Evolutionary conservation across 148 eudicot genomes (phyloP).

Genomic region (Rheum nobile): DNA sequence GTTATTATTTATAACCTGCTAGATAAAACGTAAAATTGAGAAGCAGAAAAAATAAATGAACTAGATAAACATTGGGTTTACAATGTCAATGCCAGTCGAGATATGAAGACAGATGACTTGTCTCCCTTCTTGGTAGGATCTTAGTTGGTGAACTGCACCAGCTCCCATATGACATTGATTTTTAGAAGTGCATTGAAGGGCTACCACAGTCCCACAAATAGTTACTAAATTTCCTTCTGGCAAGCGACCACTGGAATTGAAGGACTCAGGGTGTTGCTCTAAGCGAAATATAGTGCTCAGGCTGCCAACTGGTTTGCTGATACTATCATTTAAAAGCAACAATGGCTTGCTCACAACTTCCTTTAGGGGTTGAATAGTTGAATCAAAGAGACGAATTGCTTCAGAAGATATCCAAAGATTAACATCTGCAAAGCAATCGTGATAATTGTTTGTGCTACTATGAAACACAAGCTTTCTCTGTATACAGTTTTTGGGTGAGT

Average conservation of each 20-base stretch:
- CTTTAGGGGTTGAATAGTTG: constrained; percentile 22
- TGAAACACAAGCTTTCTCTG: constrained; percentile 25
- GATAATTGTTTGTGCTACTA: constrained; percentile 14
- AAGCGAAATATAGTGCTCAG: constrained; percentile 10
- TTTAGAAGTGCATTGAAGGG: constrained; percentile 25
- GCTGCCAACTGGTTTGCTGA: constrained; percentile 12
- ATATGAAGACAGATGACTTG: constrained; percentile 43
- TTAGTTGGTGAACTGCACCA: constrained; percentile 18
- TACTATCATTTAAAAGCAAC: constrained; percentile 15
- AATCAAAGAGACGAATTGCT: constrained; percentile 21
- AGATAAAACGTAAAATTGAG: constrained; percentile 6
- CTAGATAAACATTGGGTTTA: constrained; percentile 21
- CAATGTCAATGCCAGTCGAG: constrained; percentile 38
- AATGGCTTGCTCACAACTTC: constrained; percentile 17
- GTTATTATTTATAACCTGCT: constrained; percentile 10
- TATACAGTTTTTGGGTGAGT: constrained; percentile 11
- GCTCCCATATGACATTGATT: constrained; percentile 11
- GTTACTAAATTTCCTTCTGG: constrained; percentile 61
- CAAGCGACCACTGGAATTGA: constrained; percentile 20
- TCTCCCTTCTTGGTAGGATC: constrained; percentile 19
- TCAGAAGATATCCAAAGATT: constrained; percentile 30
- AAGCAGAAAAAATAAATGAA: constrained; percentile 1
- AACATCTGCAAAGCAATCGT: constrained; percentile 37
- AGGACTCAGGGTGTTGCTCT: constrained; percentile 18
- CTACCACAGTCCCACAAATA: constrained; percentile 53